Conservation (phyloP, 345 rosid species). For the Syzygium jambos region DNA sequence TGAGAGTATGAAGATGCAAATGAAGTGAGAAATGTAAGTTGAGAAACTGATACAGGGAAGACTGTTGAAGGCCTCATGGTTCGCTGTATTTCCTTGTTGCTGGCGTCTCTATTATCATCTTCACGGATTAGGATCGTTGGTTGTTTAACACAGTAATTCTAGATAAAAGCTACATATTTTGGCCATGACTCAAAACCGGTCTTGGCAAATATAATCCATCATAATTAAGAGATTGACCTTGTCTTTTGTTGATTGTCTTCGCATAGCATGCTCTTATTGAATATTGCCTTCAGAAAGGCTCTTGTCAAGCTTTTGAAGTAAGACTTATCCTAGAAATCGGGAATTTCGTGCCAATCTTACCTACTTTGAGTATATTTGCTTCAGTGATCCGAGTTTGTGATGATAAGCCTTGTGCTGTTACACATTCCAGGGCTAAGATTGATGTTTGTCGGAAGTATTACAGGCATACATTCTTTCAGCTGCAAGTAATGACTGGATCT, state of each 20-base stretch:
- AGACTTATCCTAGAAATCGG: neutral
- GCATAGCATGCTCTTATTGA: neutral
- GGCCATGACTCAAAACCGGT: neutral
- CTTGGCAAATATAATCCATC: neutral
- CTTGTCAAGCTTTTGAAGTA: neutral
- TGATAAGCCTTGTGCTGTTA: neutral
- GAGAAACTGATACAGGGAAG: neutral
- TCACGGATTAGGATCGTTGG: neutral
- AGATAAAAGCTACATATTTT: neutral
- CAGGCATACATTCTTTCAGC: neutral
- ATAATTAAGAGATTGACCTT: neutral
- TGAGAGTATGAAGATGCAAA: neutral
- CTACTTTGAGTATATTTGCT: neutral
- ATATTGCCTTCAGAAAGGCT: neutral
- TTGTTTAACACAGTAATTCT: neutral
- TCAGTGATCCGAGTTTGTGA: neutral
- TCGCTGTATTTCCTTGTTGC: neutral
- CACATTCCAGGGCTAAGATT: neutral
- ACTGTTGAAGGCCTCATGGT: neutral
- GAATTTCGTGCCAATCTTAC: neutral
- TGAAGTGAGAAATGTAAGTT: neutral
- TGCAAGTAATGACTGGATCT: neutral
- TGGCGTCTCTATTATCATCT: neutral
- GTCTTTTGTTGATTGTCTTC: neutral
- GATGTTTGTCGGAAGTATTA: neutral